Evolutionary conservation across 345 rosid genomes (phyloP), one percentile per base, ranked within the genome.

Genomic region (Eucalyptus curtisii): DNA sequence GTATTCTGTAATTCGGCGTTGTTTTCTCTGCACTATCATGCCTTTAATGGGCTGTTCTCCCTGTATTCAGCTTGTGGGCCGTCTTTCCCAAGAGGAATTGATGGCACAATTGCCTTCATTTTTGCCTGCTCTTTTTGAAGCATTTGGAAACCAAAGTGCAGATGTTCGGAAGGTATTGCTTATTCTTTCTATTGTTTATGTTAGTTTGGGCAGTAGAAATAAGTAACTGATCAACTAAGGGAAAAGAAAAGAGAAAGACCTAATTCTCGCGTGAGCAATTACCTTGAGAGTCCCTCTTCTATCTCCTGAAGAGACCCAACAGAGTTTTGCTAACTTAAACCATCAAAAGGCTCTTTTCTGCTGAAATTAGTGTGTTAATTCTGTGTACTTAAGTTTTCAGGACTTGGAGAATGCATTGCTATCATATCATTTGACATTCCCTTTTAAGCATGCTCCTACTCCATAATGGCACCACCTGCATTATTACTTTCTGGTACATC

Each of bases 111-210:
- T 98, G 88, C 94, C 98, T 8, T 97, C 97, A 49, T 98, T 98
- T 91, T 92, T 98, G 89, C 99, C 99, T 68, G 97, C 98, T 66
- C 95, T 97, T 85, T 98, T 98, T 88, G 99, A 98, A 94, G 99
- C 99, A 87, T 98, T 98, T 89, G 98, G 98, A 81, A 98, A 92
- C 94, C 99, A 93, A 93, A 98, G 99, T 92, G 98, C 99, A 85
- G 99, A 98, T 88, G 97, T 98, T 84, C 98, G 99, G 59, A 98
- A 98, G 99, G 99, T 97, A 95, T 88, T 24, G 19, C 49, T 25
- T 33, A 13, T 42, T 42, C 24, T 68, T 30, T 80, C 30, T 61
- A 76, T 59, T 55, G 27, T 66, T 55, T 76, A 40, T 40, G 13
- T 22, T 76, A 76, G 47, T 76, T 76, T 22, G 47, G 47, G 84